Evolutionary conservation across 2,329 filamentous ascomycete species (phyloP).

Genomic region (Pyricularia grisea): DNA sequence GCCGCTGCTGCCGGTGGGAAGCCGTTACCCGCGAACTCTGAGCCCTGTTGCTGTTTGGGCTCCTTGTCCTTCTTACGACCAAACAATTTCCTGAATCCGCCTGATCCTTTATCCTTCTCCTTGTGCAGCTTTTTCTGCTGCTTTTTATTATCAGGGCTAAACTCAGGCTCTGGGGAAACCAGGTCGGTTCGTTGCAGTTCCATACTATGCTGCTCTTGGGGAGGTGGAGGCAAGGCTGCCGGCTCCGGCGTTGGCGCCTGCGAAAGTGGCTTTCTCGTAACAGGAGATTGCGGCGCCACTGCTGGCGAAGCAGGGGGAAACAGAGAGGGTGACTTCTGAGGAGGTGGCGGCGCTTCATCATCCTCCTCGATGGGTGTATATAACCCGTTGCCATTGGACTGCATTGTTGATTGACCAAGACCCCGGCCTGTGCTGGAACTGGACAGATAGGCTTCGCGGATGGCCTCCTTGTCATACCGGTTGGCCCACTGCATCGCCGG

Average conservation of each 20-base stretch:
- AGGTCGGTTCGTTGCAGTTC: slow-evolving; percentile 26
- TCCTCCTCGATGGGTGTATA: slow-evolving; percentile 21
- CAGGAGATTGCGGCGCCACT: slow-evolving; percentile 9
- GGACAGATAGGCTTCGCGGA: slow-evolving; percentile 77
- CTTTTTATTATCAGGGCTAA: slow-evolving; percentile 37
- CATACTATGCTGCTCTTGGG: slow-evolving; percentile 22
- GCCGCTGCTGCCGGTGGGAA: slow-evolving; percentile 17
- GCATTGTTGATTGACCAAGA: slow-evolving; percentile 33
- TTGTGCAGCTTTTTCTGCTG: slow-evolving; percentile 47
- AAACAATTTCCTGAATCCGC: slow-evolving; percentile 57
- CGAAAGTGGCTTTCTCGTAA: slow-evolving; percentile 5
- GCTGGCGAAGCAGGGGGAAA: slow-evolving; percentile 18
- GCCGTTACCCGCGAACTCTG: slow-evolving; percentile 38
- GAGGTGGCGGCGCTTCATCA: slow-evolving; percentile 10
- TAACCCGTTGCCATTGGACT: slow-evolving; percentile 28
- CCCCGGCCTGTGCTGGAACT: slow-evolving; percentile 66
- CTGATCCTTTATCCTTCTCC: slow-evolving; percentile 17
- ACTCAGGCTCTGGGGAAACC: slow-evolving; percentile 27
- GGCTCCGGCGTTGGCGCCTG: slow-evolving; percentile 26
- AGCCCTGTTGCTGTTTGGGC: slow-evolving; percentile 47
- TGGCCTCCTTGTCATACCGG: slow-evolving; percentile 84
- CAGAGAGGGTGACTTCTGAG: slow-evolving; percentile 27
- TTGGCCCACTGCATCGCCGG: slow-evolving; percentile 95
- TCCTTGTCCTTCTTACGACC: slow-evolving; percentile 47
- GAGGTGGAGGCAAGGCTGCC: slow-evolving; percentile 25